Percentiles rank a stretch among this genome's conserved stretches.
Conservation (phyloP, 495 filamentous ascomycete species). For the Aspergillus funiculosus region DNA sequence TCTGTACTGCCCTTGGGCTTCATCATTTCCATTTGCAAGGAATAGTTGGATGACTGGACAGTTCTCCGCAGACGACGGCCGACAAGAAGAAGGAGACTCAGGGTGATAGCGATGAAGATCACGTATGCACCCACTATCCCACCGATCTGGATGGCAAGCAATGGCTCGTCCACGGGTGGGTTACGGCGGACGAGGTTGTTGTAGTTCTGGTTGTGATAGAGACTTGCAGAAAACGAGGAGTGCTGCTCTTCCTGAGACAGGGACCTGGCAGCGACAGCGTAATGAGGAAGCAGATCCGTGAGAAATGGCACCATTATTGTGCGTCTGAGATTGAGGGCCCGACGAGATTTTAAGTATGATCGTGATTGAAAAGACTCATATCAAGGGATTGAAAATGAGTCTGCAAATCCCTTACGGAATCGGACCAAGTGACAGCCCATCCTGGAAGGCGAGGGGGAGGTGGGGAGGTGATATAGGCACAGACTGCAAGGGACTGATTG, state of each 20-base stretch:
- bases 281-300: slow-evolving; percentile 6
- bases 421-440: slow-evolving; percentile 15
- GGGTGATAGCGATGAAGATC: slow-evolving; percentile 62
- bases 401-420: slow-evolving; percentile 23
- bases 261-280: slow-evolving; percentile 19
- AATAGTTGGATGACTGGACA: slow-evolving; percentile 47
- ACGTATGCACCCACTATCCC: slow-evolving; percentile 77
- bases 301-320: slow-evolving; percentile 12
- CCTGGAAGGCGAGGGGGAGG: slow-evolving; percentile 17
- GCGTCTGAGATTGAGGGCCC: neutral
- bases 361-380: slow-evolving; percentile 9
- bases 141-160: slow-evolving; percentile 68
- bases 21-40: slow-evolving; percentile 59
- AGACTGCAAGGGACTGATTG: slow-evolving; percentile 19
- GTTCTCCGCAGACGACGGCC: slow-evolving; percentile 53
- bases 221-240: neutral
- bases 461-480: slow-evolving; percentile 23
- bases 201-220: neutral
- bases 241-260: slow-evolving; percentile 9
- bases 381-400: slow-evolving; percentile 20
- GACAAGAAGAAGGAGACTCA: slow-evolving; percentile 58
- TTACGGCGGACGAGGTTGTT: slow-evolving; percentile 10
- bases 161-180: slow-evolving; percentile 43
- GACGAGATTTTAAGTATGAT: slow-evolving; percentile 21
- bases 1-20: slow-evolving; percentile 48